These are phyloP conservation scores for Fonsecaea pugnacius DNA, from an alignment of 2,329 filamentous ascomycete genomes.

Conservation along the genomic window DNA sequence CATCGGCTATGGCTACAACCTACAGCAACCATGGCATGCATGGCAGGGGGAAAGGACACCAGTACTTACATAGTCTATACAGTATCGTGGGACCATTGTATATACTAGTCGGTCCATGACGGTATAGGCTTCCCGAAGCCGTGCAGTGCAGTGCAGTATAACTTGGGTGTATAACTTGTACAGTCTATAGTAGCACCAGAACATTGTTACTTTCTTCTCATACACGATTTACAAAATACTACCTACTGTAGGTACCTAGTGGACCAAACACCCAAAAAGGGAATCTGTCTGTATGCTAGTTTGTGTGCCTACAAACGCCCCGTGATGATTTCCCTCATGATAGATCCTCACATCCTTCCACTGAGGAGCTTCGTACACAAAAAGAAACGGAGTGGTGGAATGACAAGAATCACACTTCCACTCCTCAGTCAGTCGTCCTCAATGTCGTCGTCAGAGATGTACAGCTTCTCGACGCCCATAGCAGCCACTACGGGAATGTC, in stretches of 20 bases:
- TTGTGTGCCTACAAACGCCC: too few relatives aligned
- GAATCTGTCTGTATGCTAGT: too few relatives aligned
- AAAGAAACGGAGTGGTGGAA: neutral
- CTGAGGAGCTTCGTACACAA: neutral
- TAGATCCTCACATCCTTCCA: neutral
- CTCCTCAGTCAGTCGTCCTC: constrained; percentile 61
- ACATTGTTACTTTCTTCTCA: too few relatives aligned
- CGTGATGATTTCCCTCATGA: too few relatives aligned
- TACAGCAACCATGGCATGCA: neutral
- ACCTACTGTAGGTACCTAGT: too few relatives aligned
- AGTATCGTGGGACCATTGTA: neutral
- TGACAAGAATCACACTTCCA: too few relatives aligned
- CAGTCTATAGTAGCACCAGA: neutral
- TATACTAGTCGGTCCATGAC: neutral
- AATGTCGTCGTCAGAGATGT: constrained; percentile 83
- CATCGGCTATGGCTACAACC: neutral
- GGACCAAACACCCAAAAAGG: too few relatives aligned
- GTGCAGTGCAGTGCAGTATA: neutral
- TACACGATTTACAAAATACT: too few relatives aligned
- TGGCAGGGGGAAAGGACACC: neutral
- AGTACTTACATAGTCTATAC: neutral
- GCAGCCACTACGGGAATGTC: constrained; percentile 34
- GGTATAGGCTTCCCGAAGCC: neutral
- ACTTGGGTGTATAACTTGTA: neutral
- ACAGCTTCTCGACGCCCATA: constrained; percentile 66